Evolutionary conservation across 257 asterid species (phyloP).

Genomic region (Ligustrum vulgare): DNA sequence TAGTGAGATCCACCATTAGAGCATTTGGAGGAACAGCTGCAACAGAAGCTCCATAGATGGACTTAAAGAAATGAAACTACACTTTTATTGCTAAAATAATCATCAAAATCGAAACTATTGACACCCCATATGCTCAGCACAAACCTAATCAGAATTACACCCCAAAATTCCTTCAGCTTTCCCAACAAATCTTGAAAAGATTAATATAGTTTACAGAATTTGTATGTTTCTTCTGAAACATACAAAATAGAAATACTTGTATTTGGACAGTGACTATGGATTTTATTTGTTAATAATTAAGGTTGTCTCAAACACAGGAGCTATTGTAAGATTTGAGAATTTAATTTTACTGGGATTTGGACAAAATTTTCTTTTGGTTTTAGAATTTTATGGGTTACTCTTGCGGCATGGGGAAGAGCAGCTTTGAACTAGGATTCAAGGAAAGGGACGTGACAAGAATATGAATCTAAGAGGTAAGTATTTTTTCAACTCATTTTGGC

Average conservation of each 20-base stretch:
- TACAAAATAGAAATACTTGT: constrained; percentile 13
- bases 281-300: constrained; percentile 1
- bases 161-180: constrained; percentile 42
- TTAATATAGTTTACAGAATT: not conserved
- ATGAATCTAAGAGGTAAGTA: no score
- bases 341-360: not conserved
- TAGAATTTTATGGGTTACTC: not conserved
- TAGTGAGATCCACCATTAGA: constrained; percentile 76
- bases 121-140: constrained; percentile 40
- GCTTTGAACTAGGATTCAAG: no score
- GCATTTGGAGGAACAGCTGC: constrained; percentile 45
- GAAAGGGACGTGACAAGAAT: no score
- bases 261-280: not conserved
- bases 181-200: constrained; percentile 14
- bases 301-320: constrained; percentile 1
- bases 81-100: constrained; percentile 36
- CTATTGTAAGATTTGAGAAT: constrained; percentile 14
- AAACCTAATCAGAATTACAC: constrained; percentile 30
- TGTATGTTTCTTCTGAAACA: constrained; percentile 6
- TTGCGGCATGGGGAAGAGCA: not conserved
- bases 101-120: constrained; percentile 57
- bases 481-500: no score
- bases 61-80: constrained; percentile 45
- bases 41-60: constrained; percentile 56
- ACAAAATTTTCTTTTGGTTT: constrained; percentile 3